Conservation (phyloP, 1,284 basidiomycete genomes). For the Ganoderma sinense region DNA sequence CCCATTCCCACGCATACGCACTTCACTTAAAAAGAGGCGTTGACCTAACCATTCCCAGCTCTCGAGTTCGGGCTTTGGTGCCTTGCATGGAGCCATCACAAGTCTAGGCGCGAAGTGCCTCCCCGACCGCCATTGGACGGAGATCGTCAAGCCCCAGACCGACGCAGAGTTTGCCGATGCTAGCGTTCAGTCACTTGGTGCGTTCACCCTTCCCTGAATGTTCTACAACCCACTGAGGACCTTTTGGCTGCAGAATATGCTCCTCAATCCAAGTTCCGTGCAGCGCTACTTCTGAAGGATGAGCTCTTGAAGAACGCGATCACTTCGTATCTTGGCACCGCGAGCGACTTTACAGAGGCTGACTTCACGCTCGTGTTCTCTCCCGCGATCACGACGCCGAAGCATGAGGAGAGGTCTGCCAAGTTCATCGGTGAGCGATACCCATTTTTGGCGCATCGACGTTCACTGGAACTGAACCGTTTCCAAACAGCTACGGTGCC, state of each 20-base stretch:
- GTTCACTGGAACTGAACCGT: no score
- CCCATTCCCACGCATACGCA: conserved; percentile 16
- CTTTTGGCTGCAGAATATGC: conserved; percentile 51
- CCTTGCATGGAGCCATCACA: conserved; percentile 84
- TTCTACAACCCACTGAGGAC: not conserved
- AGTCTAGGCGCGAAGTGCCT: conserved; percentile 80
- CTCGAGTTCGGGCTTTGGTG: conserved; percentile 80
- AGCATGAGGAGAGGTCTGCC: conserved; percentile 53
- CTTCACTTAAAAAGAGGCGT: no score
- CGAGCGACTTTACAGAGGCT: conserved; percentile 78
- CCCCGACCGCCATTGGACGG: conserved; percentile 66
- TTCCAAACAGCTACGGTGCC: conserved; percentile 68
- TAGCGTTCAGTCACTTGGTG: conserved; percentile 61
- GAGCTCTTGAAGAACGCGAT: conserved; percentile 65
- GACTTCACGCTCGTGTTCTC: conserved; percentile 74
- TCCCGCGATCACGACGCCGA: conserved; percentile 58
- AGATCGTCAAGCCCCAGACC: conserved; percentile 69
- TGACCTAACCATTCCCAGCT: conserved; percentile 45
- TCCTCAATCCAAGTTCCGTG: conserved; percentile 63
- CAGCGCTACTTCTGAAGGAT: conserved; percentile 58
- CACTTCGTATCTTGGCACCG: conserved; percentile 69
- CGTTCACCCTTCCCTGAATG: conserved; percentile 33
- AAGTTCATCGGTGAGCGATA: conserved; percentile 46
- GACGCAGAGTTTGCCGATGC: conserved; percentile 74
- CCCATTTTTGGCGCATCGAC: not conserved